Base-by-base conservation (phyloP, 306 rosid genomes). In the Senna tora region DNA sequence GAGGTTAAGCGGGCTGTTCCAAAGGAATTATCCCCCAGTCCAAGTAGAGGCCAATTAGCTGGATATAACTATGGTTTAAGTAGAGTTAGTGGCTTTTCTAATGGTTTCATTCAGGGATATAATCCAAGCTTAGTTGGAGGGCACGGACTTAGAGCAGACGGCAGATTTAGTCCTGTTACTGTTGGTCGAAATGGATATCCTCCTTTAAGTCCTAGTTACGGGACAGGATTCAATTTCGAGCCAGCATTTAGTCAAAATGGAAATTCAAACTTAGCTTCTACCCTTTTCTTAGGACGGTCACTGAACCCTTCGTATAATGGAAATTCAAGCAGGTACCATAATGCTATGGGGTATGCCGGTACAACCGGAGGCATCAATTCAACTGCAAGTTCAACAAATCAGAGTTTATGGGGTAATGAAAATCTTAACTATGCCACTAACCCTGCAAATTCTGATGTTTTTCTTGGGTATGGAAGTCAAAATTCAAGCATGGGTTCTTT, bases 1-100 rank as follows among this genome's bases (percentile, higher is more conserved):
- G 88, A 84, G 81, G 88, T 84, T 63, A 84, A 84, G 81, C 79
- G 88, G 71, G 88, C 88, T 28, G 83, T 84, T 65, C 88, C 88
- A 5, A 84, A 84, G 79, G 88, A 84, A 68, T 57, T 61, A 75
- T 81, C 85, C 42, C 82, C 83, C 15, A 20, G 81, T 65, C 79
- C 88, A 75, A 78, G 57, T 38, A 79, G 88, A 80, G 84, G 82
- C 49, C 88, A 84, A 61, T 59, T 81, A 73, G 77, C 82, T 78
- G 86, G 88, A 56, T 72, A 49, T 75, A 72, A 73, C 76, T 75
- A 67, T 73, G 81, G 82, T 78, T 78, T 41, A 39, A 75, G 56
- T 72, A 84, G 88, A 73, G 77, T 81, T 72, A 64, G 53, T 74
- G 76, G 81, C 76, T 78, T 81, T 49, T 38, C 85, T 63, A 81